Percentiles rank a stretch among this genome's conserved stretches.
These are phyloP conservation scores for Fusarium domesticum DNA, from an alignment of 2,329 filamentous ascomycete genomes.

Conservation along the genomic window DNA sequence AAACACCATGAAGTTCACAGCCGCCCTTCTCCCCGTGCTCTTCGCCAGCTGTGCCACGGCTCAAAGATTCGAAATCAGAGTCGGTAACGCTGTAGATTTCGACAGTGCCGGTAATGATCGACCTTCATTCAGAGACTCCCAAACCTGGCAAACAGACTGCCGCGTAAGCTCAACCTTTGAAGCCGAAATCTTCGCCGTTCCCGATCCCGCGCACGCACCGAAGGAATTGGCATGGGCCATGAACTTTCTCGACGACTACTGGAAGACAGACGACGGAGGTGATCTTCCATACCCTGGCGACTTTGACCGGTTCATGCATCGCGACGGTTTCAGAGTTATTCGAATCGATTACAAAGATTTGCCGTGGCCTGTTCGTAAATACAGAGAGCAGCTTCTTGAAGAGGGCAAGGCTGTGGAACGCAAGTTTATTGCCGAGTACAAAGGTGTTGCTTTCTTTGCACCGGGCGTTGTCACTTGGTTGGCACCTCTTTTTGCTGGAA, in stretches of 20 bases:
- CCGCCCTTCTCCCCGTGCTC: neutral
- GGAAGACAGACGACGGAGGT: constrained; percentile 11
- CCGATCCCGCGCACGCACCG: constrained; percentile 4
- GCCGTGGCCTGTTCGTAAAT: constrained; percentile 16
- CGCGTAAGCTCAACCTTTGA: constrained; percentile 6
- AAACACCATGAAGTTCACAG: constrained; percentile 8
- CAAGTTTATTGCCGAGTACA: constrained; percentile 15
- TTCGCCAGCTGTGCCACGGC: constrained; percentile 8
- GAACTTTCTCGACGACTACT: constrained; percentile 14
- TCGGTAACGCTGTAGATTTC: constrained; percentile 7
- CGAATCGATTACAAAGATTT: constrained; percentile 10
- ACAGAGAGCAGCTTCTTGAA: constrained; percentile 7
- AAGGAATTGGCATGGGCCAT: constrained; percentile 12
- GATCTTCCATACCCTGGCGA: constrained; percentile 16
- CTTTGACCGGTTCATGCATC: constrained; percentile 15
- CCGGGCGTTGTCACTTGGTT: constrained; percentile 17
- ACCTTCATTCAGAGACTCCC: too few species aligned
- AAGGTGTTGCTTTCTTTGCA: constrained; percentile 14
- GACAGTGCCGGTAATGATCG: too few species aligned
- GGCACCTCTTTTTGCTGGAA: constrained; percentile 13
- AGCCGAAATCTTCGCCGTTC: constrained; percentile 11
- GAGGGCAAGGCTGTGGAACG: constrained; percentile 10
- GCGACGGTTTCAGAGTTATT: constrained; percentile 12
- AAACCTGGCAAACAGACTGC: constrained; percentile 12
- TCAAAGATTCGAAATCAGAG: constrained; percentile 11